These are phyloP conservation scores for Prunus kanzakura DNA, from an alignment of 306 rosid genomes.

Conservation along the genomic window DNA sequence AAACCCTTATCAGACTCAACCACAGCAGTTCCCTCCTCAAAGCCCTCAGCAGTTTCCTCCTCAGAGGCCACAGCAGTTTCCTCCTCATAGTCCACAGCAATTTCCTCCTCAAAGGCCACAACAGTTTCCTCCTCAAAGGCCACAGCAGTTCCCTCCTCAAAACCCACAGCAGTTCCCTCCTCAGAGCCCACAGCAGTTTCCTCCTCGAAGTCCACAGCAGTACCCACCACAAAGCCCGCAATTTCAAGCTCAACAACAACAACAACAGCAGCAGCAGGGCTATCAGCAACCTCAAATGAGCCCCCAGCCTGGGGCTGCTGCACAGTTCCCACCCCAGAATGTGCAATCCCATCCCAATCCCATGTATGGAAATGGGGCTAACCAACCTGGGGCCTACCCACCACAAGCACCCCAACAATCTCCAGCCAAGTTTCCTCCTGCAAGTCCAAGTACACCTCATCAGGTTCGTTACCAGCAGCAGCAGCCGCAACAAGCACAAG, in stretches of 20 bases:
- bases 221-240: slow-evolving; percentile 4
- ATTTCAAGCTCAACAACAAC: not conserved
- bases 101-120: not conserved
- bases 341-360: not conserved
- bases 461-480: not conserved
- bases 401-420: not conserved
- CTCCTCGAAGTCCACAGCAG: slow-evolving; percentile 3
- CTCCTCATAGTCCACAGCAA: not conserved
- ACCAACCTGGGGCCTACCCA: not conserved
- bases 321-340: slow-evolving; percentile 10
- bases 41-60: slow-evolving; percentile 3
- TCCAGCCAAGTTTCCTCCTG: not conserved
- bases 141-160: not conserved
- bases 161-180: not conserved
- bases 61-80: not conserved
- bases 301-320: not conserved
- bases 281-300: not conserved
- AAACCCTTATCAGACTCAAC: slow-evolving; percentile 7
- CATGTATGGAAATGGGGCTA: not conserved
- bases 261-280: not conserved
- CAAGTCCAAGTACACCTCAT: not conserved
- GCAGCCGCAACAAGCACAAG: not conserved
- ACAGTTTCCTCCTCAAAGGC: not conserved
- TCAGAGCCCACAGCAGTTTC: not conserved
- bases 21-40: not conserved